These are phyloP conservation scores for Lachnum nothofagi DNA, from an alignment of 2,329 filamentous ascomycete species.

Conservation along the genomic window DNA sequence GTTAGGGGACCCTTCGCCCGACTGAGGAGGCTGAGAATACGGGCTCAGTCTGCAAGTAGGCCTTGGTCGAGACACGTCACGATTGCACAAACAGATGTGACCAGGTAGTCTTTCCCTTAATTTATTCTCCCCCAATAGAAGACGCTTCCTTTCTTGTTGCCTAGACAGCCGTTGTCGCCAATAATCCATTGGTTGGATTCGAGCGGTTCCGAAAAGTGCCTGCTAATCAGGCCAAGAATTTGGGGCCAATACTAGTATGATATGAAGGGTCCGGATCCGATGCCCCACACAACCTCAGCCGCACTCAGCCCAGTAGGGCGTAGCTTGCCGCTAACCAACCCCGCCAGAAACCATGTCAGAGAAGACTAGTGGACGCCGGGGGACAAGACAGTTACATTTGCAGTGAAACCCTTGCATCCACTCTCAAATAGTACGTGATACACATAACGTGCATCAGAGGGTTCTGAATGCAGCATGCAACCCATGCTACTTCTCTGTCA, in stretches of 20 bases:
- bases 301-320: conserved; percentile 2
- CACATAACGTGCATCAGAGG: conserved; percentile 4
- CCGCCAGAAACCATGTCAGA: conserved; percentile 1
- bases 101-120: conserved; percentile 5
- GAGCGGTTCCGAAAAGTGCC: background rate
- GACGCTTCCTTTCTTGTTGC: conserved; percentile 7
- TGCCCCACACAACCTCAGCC: conserved; percentile 6
- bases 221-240: background rate
- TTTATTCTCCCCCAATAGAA: conserved; percentile 7
- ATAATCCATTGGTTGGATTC: conserved; percentile 6
- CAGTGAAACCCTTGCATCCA: conserved; percentile 5
- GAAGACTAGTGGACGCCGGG: background rate
- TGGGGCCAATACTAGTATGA: too few species aligned
- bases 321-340: conserved; percentile 1
- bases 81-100: too few species aligned
- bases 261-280: conserved; percentile 1
- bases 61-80: too few species aligned
- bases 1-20: too few species aligned
- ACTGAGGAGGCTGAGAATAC: too few species aligned
- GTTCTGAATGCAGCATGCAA: background rate
- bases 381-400: conserved; percentile 1
- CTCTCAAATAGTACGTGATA: conserved; percentile 6
- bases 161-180: conserved; percentile 6
- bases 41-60: too few species aligned
- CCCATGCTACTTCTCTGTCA: background rate